Percentiles rank a stretch among this genome's conserved stretches.
phyloP scores from a whole-genome alignment of 2,329 filamentous ascomycete genomes.

The Fusarium keratoplasticum region DNA sequence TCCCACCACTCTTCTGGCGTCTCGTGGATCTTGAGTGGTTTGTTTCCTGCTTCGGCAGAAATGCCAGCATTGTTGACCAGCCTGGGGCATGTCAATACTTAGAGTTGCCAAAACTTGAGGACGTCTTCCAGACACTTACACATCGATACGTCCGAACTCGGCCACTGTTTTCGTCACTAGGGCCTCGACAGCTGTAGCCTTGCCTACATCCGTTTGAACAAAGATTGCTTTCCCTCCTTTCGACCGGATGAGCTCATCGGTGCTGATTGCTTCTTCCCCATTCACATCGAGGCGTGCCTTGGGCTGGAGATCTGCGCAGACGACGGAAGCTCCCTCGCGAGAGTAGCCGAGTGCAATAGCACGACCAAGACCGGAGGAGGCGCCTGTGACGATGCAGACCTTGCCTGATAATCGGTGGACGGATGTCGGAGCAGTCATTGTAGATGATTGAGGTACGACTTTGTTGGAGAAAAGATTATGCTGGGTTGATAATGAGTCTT shows the following conservation, averaged over 20 bases:
- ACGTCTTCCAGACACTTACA: conserved; percentile 30
- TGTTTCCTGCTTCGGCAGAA: conserved; percentile 46
- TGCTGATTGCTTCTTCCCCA: conserved; percentile 45
- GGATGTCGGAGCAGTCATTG: conserved; percentile 1
- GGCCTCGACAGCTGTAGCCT: conserved; percentile 49
- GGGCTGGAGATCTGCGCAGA: conserved; percentile 55
- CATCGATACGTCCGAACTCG: conserved; percentile 37
- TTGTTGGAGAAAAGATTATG: accelerated
- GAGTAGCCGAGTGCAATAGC: conserved; percentile 59
- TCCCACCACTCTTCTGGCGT: conserved; percentile 60
- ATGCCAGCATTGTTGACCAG: conserved; percentile 60
- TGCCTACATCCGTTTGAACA: conserved; percentile 56
- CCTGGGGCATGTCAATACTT: conserved; percentile 34
- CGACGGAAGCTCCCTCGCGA: conserved; percentile 54
- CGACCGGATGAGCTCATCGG: conserved; percentile 49
- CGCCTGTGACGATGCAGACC: conserved; percentile 58
- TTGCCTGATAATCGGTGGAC: conserved; percentile 25
- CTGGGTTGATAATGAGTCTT: neutral
- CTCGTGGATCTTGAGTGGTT: conserved; percentile 56
- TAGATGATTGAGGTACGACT: neutral
- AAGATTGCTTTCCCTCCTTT: conserved; percentile 54
- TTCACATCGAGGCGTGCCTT: conserved; percentile 41
- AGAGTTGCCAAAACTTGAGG: conserved; percentile 47
- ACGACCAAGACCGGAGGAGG: conserved; percentile 59
- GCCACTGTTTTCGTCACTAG: conserved; percentile 46